phyloP scores from a whole-genome alignment of 768 basidiomycete genomes.

The Galerina marginata region DNA sequence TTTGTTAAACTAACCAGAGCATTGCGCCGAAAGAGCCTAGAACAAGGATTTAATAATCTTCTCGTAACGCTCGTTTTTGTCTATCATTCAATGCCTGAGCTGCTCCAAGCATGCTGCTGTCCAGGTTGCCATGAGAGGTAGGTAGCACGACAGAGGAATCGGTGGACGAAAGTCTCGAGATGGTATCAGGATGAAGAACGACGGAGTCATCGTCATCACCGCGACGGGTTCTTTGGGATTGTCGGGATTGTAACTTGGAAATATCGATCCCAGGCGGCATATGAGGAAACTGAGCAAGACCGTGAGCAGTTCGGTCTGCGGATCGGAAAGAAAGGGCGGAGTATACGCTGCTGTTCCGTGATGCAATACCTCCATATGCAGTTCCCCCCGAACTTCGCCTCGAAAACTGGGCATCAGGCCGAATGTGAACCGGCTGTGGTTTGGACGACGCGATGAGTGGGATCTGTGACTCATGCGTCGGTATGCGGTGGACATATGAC shows the following conservation, averaged over 20 bases:
- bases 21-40: background rate
- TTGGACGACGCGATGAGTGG: slow-evolving; percentile 21
- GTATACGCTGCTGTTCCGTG: slow-evolving; percentile 20
- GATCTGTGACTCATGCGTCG: slow-evolving; percentile 1
- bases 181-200: slow-evolving; percentile 20
- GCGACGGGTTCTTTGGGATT: background rate
- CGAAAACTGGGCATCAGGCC: slow-evolving; percentile 3
- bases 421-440: slow-evolving; percentile 18
- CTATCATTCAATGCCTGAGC: slow-evolving; percentile 13
- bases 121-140: background rate
- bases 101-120: background rate
- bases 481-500: background rate
- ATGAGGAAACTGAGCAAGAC: background rate
- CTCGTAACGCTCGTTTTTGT: background rate
- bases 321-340: slow-evolving; percentile 15
- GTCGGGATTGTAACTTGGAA: background rate
- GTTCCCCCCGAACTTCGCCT: slow-evolving; percentile 14
- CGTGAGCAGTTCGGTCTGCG: background rate
- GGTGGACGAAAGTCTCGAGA: slow-evolving; percentile 17
- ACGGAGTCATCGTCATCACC: slow-evolving; percentile 17
- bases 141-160: slow-evolving; percentile 11
- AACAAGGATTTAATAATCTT: background rate
- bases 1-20: too few relatives aligned
- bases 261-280: background rate
- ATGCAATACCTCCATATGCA: slow-evolving; percentile 1